These are phyloP conservation scores for Candida suzukii DNA, from an alignment of 805 yeast species.

Conservation along the genomic window DNA sequence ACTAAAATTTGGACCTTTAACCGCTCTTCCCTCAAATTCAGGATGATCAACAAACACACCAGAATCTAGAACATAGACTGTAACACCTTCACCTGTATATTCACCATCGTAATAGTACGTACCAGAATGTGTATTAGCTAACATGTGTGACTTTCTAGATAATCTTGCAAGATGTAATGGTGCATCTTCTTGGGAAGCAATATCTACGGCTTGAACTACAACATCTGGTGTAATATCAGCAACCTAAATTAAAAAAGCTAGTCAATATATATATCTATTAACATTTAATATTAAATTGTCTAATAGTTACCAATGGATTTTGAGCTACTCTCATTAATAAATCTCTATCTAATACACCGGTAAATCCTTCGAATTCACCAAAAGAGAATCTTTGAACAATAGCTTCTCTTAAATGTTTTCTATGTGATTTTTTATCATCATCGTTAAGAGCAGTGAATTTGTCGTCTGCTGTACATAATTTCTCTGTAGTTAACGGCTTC, in stretches of 20 bases:
- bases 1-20: slow-evolving; percentile 55
- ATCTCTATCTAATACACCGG: slow-evolving; percentile 50
- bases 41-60: slow-evolving; percentile 61
- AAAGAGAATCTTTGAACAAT: slow-evolving; percentile 32
- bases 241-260: slow-evolving; percentile 25
- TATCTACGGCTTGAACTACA: slow-evolving; percentile 47
- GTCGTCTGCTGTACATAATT: slow-evolving; percentile 39
- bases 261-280: too few species aligned
- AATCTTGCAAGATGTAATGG: slow-evolving; percentile 53
- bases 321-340: slow-evolving; percentile 38
- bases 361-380: slow-evolving; percentile 66
- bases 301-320: slow-evolving; percentile 40
- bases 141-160: slow-evolving; percentile 37
- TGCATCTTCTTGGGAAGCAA: slow-evolving; percentile 32
- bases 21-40: slow-evolving; percentile 60
- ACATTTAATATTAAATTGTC: slow-evolving; percentile 3
- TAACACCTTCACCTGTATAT: slow-evolving; percentile 50
- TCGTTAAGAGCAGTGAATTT: slow-evolving; percentile 11
- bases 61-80: slow-evolving; percentile 77
- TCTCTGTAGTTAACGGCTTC: slow-evolving; percentile 39
- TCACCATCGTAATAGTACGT: slow-evolving; percentile 42
- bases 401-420: not conserved
- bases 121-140: slow-evolving; percentile 17
- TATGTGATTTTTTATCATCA: not conserved
- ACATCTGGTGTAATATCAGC: slow-evolving; percentile 66